Percentiles rank a stretch among this genome's conserved stretches.
Conservation (phyloP, 441 rosid genomes). For the Daphne laureola region DNA sequence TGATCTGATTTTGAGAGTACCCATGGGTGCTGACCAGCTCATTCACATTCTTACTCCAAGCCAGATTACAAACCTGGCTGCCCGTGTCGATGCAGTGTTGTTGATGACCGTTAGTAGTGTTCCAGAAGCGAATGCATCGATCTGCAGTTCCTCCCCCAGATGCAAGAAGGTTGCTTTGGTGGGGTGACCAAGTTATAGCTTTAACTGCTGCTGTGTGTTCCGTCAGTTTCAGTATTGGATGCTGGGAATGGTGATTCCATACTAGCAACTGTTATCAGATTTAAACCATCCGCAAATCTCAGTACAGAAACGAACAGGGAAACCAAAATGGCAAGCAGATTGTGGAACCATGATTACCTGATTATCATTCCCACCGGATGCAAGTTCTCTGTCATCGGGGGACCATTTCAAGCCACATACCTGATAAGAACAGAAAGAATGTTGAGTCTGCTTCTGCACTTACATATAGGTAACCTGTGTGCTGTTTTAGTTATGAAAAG, state of each 20-base stretch:
- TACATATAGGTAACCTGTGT: not conserved
- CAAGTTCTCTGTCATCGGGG: constrained; percentile 93
- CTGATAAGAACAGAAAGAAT: constrained; percentile 16
- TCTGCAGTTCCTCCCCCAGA: constrained; percentile 99
- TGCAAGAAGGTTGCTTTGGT: constrained; percentile 86
- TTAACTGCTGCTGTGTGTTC: constrained; percentile 98
- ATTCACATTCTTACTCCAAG: constrained; percentile 97
- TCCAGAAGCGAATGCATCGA: constrained; percentile 95
- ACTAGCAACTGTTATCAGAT: constrained; percentile 60
- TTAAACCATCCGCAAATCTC: not conserved
- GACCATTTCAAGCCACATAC: constrained; percentile 98
- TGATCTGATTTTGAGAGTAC: constrained; percentile 94
- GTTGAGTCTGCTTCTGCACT: not conserved
- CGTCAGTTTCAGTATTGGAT: constrained; percentile 63
- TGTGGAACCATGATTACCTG: constrained; percentile 40
- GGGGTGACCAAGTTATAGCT: constrained; percentile 99
- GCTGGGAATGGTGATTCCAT: constrained; percentile 94
- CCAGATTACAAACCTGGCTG: constrained; percentile 97
- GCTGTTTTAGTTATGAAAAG: not conserved
- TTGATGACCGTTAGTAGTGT: constrained; percentile 85
- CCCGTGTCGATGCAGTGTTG: constrained; percentile 85
- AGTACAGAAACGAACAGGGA: not conserved
- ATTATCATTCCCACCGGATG: constrained; percentile 98
- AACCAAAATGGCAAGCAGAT: not conserved
- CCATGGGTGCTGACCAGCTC: constrained; percentile 98